phyloP scores from a whole-genome alignment of 164 flowering plant species.

The Aristolochia contorta region DNA sequence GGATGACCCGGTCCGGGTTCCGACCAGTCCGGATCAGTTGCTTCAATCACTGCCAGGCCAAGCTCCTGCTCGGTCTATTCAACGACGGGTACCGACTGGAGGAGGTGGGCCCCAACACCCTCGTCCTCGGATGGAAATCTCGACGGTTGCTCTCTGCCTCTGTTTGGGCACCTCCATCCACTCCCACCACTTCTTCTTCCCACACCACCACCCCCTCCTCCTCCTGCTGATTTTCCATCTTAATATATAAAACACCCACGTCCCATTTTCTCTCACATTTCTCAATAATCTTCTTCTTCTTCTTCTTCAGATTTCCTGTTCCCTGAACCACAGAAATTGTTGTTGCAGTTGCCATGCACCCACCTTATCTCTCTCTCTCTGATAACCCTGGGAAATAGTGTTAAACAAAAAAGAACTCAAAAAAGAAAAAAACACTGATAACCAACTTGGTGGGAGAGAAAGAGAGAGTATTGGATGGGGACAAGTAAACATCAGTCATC shows the following conservation, averaged over 20 bases:
- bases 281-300: too few relatives aligned
- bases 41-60: conserved; percentile 75
- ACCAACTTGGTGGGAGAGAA: too few relatives aligned
- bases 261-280: too few relatives aligned
- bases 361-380: too few relatives aligned
- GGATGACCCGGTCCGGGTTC: conserved; percentile 43
- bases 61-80: conserved; percentile 53
- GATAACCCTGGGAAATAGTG: too few relatives aligned
- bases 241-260: too few relatives aligned
- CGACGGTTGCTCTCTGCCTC: conserved; percentile 64
- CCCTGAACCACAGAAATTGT: too few relatives aligned
- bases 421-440: too few relatives aligned
- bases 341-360: too few relatives aligned
- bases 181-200: neutral
- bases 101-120: conserved; percentile 33
- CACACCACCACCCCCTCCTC: neutral
- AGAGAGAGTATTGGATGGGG: too few relatives aligned
- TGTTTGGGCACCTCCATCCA: conserved; percentile 33
- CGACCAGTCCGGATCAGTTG: conserved; percentile 34
- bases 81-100: conserved; percentile 71
- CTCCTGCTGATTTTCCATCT: neutral
- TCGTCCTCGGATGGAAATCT: conserved; percentile 67
- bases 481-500: too few relatives aligned
- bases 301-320: too few relatives aligned
- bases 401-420: neutral